phyloP scores from a whole-genome alignment of 768 basidiomycete species.

The Rickenella mellea region DNA sequence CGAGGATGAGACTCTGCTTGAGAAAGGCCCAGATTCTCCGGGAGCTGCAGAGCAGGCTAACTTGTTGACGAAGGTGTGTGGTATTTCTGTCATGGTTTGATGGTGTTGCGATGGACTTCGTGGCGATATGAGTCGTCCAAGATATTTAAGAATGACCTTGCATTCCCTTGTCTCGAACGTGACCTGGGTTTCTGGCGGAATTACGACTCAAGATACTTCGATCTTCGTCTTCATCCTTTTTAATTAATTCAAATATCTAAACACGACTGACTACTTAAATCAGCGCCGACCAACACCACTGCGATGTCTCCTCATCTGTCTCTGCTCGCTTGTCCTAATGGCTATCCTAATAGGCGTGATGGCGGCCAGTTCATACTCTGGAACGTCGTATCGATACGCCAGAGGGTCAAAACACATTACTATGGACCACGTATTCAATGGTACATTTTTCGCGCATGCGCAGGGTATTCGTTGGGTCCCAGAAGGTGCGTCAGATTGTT shows the following conservation, averaged over 20 bases:
- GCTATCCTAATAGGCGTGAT: constrained; percentile 68
- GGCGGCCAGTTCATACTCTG: constrained; percentile 65
- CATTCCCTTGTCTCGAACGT: too few species aligned
- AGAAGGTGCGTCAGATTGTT: constrained; percentile 53
- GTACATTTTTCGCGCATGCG: constrained; percentile 55
- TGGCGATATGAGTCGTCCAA: too few species aligned
- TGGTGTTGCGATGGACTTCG: too few species aligned
- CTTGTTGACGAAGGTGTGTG: too few species aligned
- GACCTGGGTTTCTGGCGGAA: too few species aligned
- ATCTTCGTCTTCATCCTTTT: too few species aligned
- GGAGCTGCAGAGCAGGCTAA: too few species aligned
- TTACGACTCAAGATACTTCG: too few species aligned
- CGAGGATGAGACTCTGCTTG: constrained; percentile 45
- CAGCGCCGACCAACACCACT: constrained; percentile 35
- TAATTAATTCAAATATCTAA: not conserved
- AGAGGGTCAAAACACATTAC: constrained; percentile 59
- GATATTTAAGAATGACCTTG: too few species aligned
- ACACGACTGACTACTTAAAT: not conserved
- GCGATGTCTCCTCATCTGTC: constrained; percentile 50
- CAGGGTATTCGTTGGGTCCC: constrained; percentile 74
- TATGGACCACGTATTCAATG: constrained; percentile 89
- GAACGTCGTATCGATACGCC: constrained; percentile 33
- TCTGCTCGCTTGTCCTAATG: constrained; percentile 49
- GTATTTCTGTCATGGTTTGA: too few species aligned
- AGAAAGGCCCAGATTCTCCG: constrained; percentile 28